These are phyloP conservation scores for Talaromyces trachyspermus DNA, from an alignment of 495 filamentous ascomycete genomes.

Conservation along the genomic window DNA sequence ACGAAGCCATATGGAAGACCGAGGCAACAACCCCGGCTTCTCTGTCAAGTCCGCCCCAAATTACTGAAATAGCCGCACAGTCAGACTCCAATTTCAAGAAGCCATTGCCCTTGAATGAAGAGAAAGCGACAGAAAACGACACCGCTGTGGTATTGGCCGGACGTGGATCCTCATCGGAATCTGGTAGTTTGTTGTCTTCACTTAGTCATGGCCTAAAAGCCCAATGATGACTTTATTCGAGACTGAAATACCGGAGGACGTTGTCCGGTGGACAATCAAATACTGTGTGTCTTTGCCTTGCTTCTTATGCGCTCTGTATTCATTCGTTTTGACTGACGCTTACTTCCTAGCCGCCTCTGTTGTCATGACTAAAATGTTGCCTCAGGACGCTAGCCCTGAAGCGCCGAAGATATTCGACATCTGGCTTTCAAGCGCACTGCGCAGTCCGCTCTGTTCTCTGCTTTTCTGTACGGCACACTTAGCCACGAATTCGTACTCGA, in stretches of 20 bases:
- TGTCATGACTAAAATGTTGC: conserved; percentile 7
- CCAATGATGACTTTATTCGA: conserved; percentile 5
- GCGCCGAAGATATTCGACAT: conserved; percentile 3
- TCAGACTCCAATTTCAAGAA: background rate
- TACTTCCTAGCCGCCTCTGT: conserved; percentile 5
- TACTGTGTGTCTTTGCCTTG: conserved; percentile 2
- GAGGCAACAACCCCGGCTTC: background rate
- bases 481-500: conserved; percentile 9
- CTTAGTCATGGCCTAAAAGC: conserved; percentile 3
- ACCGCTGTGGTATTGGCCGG: background rate
- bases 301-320: background rate
- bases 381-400: background rate
- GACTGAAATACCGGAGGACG: conserved; percentile 6
- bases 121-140: background rate
- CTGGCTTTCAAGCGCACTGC: conserved; percentile 2
- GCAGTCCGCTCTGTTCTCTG: conserved; percentile 5
- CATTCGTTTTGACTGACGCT: background rate
- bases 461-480: conserved; percentile 9
- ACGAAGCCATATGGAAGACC: conserved; percentile 4
- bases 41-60: background rate
- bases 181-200: background rate
- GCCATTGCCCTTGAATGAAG: background rate
- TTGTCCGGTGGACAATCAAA: conserved; percentile 6
- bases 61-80: background rate
- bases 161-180: background rate